These are phyloP conservation scores for Chlorella sp. DNA, from an alignment of 139 green algal species.

Conservation along the genomic window DNA sequence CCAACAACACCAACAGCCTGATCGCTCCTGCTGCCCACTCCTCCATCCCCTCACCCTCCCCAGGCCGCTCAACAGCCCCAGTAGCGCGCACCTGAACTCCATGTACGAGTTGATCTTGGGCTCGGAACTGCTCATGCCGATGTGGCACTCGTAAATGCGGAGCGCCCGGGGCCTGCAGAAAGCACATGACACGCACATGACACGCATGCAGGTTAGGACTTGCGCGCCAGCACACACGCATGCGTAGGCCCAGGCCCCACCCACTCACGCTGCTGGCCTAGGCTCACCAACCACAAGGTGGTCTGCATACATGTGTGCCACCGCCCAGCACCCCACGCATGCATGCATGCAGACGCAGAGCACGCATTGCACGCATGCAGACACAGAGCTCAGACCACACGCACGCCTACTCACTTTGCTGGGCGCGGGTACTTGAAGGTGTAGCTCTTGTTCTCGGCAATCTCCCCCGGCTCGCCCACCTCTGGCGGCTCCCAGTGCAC, in stretches of 20 bases:
- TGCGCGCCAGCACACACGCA: too few species aligned
- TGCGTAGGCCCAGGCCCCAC: too few species aligned
- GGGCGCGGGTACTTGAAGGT: slow-evolving; percentile 93
- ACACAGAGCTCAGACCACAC: too few species aligned
- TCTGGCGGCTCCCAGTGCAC: slow-evolving; percentile 76
- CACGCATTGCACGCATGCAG: background rate
- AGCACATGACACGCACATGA: too few species aligned
- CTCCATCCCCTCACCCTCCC: background rate
- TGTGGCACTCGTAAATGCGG: slow-evolving; percentile 98
- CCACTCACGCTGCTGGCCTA: too few species aligned
- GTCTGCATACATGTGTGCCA: background rate
- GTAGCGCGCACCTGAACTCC: slow-evolving; percentile 78
- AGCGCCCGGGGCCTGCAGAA: slow-evolving; percentile 68
- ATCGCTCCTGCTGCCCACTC: background rate
- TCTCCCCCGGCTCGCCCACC: slow-evolving; percentile 50
- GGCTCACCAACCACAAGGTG: too few species aligned
- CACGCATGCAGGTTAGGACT: too few species aligned
- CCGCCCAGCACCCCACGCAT: too few species aligned
- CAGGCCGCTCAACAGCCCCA: too few species aligned
- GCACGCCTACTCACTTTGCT: slow-evolving; percentile 44
- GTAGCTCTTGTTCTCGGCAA: slow-evolving; percentile 71
- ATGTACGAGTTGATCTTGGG: slow-evolving; percentile 88
- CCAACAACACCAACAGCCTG: too few species aligned
- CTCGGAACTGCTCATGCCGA: slow-evolving; percentile 86
- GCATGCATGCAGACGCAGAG: background rate